phyloP scores from a whole-genome alignment of 148 eudicot genomes.

The Vaccinium macrocarpon region DNA sequence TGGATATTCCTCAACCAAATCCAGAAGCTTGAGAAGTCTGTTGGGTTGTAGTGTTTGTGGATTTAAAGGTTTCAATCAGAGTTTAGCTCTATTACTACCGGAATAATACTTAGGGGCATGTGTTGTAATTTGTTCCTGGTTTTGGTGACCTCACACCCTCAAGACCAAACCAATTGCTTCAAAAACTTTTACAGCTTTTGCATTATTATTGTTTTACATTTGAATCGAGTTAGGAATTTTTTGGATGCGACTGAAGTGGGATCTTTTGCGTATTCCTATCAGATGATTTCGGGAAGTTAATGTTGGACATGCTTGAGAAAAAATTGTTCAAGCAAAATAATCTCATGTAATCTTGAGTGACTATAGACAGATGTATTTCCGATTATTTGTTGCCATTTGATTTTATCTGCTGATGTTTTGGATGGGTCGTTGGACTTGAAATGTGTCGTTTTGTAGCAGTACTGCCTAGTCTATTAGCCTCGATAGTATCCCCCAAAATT shows the following conservation, averaged over 20 bases:
- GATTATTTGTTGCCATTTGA: neutral
- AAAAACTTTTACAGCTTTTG: slow-evolving; percentile 10
- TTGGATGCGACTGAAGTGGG: slow-evolving; percentile 2
- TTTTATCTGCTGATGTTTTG: neutral
- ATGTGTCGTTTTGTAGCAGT: neutral
- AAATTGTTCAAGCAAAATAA: slow-evolving; percentile 8
- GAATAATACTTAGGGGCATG: slow-evolving; percentile 3
- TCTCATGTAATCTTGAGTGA: neutral
- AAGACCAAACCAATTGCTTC: slow-evolving; percentile 2
- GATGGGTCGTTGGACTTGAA: neutral
- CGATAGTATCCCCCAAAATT: too few relatives aligned
- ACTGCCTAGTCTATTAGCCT: neutral
- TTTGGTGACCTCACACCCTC: slow-evolving; percentile 9
- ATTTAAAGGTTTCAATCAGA: slow-evolving; percentile 9
- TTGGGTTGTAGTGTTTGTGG: slow-evolving; percentile 45
- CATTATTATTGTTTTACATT: slow-evolving; percentile 10
- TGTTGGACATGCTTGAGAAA: neutral
- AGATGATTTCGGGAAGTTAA: neutral
- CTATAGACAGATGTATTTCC: neutral
- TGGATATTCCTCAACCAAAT: slow-evolving; percentile 92
- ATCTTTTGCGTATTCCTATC: neutral
- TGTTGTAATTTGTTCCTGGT: slow-evolving; percentile 22
- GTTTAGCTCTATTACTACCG: neutral
- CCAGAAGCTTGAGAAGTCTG: slow-evolving; percentile 60
- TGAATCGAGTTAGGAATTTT: neutral